Base-by-base conservation (phyloP, 108 stramenopile species). In the Cyclotella atomus region DNA sequence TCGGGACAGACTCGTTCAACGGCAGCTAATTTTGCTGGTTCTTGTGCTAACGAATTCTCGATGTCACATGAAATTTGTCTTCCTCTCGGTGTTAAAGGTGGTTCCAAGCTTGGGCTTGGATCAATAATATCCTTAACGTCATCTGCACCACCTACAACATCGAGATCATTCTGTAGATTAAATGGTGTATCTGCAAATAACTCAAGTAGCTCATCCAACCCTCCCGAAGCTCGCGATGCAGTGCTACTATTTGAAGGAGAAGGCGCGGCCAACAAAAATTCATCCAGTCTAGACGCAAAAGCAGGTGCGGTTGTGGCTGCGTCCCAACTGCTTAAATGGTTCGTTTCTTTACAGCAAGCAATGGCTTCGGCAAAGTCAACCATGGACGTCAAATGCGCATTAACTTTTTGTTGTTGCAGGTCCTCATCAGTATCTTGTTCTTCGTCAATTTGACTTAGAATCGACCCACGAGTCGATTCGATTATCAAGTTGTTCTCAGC, bases 1-100 rank as follows among this genome's bases (percentile, higher is more conserved):
- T 65, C 10, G 10, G 77, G 70, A 21, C 77, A 78, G 29, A 50
- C 24, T 30, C 65, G 65, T 78, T 78, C 64, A 29, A 78, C 63
- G 15, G 65, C 63, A 50, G 60, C 56, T 23, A 49, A 0, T 49
- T 71, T 64, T 17, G 35, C 32, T 0, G 38, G 38, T 35, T 78
- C 65, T 24, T 50, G 34, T 0, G 25, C 28, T 28, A 78, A 32
- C 34, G 64, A 55, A n/a, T 27, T 65, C 54, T 70, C 64, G 23
- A 78, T 78, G 24, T 49, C 52, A 0, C 50, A 43, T 28, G 50
- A 63, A 59, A 50, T 64, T 59, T 44, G 28, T 43, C 49, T 30
- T 15, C 77, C 56, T 53, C 43, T 57, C 21, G 64, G 73, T 20
- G 73, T 47, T n/a, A 74, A 36, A n/a, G 16, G 29, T 28, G 50